Evolutionary conservation across 257 asterid species (phyloP).

Genomic region (Vinca minor): DNA sequence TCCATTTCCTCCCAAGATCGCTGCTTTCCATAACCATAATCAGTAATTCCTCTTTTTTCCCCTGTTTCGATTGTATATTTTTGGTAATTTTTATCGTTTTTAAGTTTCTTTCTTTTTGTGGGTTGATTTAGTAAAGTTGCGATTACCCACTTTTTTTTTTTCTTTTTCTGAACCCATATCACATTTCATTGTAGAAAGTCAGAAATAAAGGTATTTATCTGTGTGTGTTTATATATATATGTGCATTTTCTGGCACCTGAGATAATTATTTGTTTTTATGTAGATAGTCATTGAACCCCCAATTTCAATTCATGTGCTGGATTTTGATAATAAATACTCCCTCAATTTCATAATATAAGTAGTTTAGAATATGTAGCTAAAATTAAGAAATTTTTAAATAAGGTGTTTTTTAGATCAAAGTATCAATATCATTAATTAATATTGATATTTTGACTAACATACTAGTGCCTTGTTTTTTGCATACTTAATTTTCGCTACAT

Average conservation of each 20-base stretch:
- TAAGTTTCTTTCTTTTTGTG: neutral
- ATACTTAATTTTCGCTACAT: no score
- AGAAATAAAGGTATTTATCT: neutral
- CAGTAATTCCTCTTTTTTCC: neutral
- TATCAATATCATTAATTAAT: no score
- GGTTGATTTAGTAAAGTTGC: neutral
- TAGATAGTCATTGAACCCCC: neutral
- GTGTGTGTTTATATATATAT: neutral
- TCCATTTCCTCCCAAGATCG: slow-evolving; percentile 8
- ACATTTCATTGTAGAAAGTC: neutral
- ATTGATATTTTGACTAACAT: no score
- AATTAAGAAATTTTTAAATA: no score
- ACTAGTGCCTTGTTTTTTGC: no score
- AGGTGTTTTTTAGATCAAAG: no score
- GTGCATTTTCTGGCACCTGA: neutral
- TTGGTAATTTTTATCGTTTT: neutral
- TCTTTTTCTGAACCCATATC: neutral
- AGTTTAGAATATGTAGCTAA: no score
- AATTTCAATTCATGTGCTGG: neutral
- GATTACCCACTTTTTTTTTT: neutral
- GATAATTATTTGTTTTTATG: neutral
- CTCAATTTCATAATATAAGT: no score
- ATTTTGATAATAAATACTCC: no score
- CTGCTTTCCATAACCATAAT: slow-evolving; percentile 1
- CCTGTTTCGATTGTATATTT: no score